Evolutionary conservation across 495 filamentous ascomycete species (phyloP).

Genomic region (Platismatia glauca): DNA sequence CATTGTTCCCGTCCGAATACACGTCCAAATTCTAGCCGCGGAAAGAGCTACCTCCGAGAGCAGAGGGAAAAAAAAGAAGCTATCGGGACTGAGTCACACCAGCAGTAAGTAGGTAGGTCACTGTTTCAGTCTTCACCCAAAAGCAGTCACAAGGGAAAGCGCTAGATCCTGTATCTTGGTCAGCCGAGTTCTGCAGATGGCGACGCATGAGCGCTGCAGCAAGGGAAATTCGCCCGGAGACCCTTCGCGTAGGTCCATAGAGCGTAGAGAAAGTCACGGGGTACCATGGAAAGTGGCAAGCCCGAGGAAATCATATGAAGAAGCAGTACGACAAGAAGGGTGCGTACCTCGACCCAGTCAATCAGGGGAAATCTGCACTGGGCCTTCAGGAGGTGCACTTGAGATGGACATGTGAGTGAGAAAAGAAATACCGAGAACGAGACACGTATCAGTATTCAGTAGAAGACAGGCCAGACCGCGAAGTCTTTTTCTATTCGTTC

Average conservation of each 20-base stretch:
- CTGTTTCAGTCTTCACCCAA: background rate
- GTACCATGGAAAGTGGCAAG: background rate
- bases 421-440: background rate
- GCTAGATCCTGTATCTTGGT: background rate
- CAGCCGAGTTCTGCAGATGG: background rate
- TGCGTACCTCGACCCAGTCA: background rate
- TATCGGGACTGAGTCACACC: too few relatives aligned
- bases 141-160: background rate
- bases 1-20: too few relatives aligned
- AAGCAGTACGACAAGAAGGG: background rate
- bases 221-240: too few relatives aligned
- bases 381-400: background rate
- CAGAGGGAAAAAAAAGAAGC: too few relatives aligned
- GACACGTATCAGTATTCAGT: background rate
- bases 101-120: background rate
- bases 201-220: background rate
- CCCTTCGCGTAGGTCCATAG: too few relatives aligned
- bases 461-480: background rate
- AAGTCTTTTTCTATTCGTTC: constrained; percentile 2
- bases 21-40: too few relatives aligned
- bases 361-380: background rate
- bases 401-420: background rate
- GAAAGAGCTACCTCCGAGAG: too few relatives aligned
- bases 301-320: background rate
- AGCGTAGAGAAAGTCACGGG: background rate